Conservation (phyloP, 1,139 yeast genomes). For the Saccharomyces hybrid region DNA sequence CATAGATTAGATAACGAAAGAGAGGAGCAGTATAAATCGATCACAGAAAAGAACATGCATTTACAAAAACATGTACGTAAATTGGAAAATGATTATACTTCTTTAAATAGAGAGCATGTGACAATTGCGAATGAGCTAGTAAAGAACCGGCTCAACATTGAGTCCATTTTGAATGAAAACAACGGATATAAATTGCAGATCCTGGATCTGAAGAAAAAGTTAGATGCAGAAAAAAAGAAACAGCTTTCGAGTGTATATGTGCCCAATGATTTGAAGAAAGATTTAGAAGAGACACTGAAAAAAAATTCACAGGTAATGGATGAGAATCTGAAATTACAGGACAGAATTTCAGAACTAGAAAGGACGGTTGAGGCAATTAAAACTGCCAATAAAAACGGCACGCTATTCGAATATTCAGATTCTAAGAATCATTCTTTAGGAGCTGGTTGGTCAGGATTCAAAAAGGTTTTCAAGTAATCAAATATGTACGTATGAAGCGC, state of each 20-base stretch:
- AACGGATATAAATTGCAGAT: slow-evolving; percentile 48
- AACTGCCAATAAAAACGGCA: slow-evolving; percentile 10
- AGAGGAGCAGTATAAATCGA: slow-evolving; percentile 57
- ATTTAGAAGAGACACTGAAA: slow-evolving; percentile 47
- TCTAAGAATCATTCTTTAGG: slow-evolving; percentile 8
- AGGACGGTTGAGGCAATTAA: slow-evolving; percentile 7
- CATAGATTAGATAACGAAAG: slow-evolving; percentile 62
- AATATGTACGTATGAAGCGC: no score
- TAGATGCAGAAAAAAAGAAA: slow-evolving; percentile 27
- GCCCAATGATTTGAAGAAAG: slow-evolving; percentile 38
- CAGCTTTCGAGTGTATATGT: slow-evolving; percentile 29
- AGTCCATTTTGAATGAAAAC: slow-evolving; percentile 60
- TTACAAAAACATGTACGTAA: slow-evolving; percentile 67
- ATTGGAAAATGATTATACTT: slow-evolving; percentile 62
- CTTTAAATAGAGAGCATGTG: slow-evolving; percentile 72
- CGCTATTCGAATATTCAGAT: slow-evolving; percentile 7
- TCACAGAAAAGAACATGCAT: slow-evolving; percentile 61
- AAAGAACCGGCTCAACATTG: slow-evolving; percentile 53
- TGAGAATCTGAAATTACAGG: slow-evolving; percentile 46
- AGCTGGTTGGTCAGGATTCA: slow-evolving; percentile 21
- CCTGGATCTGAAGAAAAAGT: slow-evolving; percentile 38
- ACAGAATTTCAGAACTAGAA: slow-evolving; percentile 33
- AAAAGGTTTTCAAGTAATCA: slow-evolving; percentile 16
- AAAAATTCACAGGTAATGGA: slow-evolving; percentile 53
- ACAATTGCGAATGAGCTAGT: slow-evolving; percentile 70